phyloP scores from a whole-genome alignment of 2,329 filamentous ascomycete species.

The Fusarium zealandicum region DNA sequence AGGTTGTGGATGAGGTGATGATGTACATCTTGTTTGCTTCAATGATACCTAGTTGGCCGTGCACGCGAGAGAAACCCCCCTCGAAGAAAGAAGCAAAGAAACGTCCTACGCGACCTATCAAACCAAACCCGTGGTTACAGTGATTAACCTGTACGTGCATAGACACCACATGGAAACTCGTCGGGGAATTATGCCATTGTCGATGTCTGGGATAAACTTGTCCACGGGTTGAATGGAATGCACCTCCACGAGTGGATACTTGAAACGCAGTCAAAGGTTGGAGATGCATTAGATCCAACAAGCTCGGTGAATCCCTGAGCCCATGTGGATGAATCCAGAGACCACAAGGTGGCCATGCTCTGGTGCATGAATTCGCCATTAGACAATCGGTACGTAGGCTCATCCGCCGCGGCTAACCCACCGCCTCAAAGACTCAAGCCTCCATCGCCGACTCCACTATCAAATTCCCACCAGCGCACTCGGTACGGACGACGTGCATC shows the following conservation, averaged over 20 bases:
- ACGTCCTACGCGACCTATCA: constrained; percentile 18
- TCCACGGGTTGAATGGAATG: too few species aligned
- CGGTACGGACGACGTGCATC: neutral
- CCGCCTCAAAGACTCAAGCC: neutral
- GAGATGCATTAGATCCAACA: constrained; percentile 16
- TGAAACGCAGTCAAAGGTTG: neutral
- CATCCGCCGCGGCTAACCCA: neutral
- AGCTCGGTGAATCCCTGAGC: constrained; percentile 3
- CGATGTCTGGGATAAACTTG: neutral
- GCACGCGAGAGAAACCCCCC: constrained; percentile 22
- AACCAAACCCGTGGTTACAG: constrained; percentile 13
- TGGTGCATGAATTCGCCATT: neutral
- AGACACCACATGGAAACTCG: constrained; percentile 5
- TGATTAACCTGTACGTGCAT: constrained; percentile 2
- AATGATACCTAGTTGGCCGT: constrained; percentile 24
- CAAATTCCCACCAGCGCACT: constrained; percentile 2
- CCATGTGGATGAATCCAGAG: constrained; percentile 12
- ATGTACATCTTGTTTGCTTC: constrained; percentile 24
- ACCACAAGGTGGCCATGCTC: constrained; percentile 7
- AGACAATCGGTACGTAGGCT: neutral
- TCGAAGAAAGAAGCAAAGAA: constrained; percentile 26
- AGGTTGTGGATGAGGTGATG: constrained; percentile 16
- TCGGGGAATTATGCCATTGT: neutral
- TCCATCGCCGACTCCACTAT: constrained; percentile 7
- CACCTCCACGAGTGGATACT: too few species aligned